Conservation (phyloP, 352 stramenopile genomes). For the Globisporangium mamillatum region DNA sequence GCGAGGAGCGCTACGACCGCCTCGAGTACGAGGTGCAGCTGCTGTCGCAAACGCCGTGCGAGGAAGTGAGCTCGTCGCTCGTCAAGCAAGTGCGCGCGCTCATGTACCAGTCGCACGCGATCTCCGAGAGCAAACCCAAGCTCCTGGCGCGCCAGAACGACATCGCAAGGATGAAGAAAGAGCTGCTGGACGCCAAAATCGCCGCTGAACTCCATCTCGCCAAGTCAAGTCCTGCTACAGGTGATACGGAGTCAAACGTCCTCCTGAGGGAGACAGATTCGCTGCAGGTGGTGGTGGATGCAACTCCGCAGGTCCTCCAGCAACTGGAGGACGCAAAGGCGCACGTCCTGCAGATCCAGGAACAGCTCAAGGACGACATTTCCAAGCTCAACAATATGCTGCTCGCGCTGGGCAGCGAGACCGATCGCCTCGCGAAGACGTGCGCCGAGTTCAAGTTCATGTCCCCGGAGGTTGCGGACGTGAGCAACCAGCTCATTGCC, state of each 20-base stretch:
- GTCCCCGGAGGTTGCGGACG: slow-evolving; percentile 22
- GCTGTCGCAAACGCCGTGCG: slow-evolving; percentile 45
- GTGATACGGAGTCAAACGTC: neutral
- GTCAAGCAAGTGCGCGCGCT: slow-evolving; percentile 37
- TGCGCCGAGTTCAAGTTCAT: slow-evolving; percentile 35
- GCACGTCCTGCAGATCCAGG: slow-evolving; percentile 40
- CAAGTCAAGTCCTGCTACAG: slow-evolving; percentile 16
- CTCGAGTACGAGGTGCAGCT: slow-evolving; percentile 64
- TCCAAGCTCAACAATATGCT: slow-evolving; percentile 48
- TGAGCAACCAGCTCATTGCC: slow-evolving; percentile 23
- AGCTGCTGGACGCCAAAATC: slow-evolving; percentile 37
- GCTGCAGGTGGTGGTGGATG: neutral
- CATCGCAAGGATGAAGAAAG: slow-evolving; percentile 39
- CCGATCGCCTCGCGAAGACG: slow-evolving; percentile 35
- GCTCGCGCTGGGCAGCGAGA: slow-evolving; percentile 39
- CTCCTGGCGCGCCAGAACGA: slow-evolving; percentile 35
- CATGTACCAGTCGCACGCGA: slow-evolving; percentile 31
- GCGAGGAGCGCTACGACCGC: slow-evolving; percentile 69
- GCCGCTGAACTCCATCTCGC: slow-evolving; percentile 40
- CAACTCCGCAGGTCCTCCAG: neutral
- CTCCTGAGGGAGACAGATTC: neutral
- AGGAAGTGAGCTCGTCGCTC: slow-evolving; percentile 47
- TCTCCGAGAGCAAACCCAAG: slow-evolving; percentile 38
- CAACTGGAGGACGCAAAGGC: slow-evolving; percentile 43
- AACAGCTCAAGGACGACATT: slow-evolving; percentile 42